Conservation (phyloP, 768 basidiomycete genomes). For the Lentinula detonsa region DNA sequence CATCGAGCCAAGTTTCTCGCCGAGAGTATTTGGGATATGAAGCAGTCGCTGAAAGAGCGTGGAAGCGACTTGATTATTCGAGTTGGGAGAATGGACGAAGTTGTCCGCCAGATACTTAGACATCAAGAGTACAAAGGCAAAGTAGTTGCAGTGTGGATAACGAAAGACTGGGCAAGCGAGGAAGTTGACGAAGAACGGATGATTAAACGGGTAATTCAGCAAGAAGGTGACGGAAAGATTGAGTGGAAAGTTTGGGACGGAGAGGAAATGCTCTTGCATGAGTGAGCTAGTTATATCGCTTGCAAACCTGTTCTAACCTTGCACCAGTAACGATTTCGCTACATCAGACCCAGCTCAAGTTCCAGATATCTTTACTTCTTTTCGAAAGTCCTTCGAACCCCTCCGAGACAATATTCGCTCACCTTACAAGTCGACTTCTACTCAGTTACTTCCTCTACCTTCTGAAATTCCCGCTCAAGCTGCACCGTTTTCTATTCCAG, state of each 20-base stretch:
- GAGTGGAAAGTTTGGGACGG: constrained; percentile 7
- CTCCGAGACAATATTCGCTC: constrained; percentile 25
- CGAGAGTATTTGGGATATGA: constrained; percentile 25
- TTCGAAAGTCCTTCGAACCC: constrained; percentile 32
- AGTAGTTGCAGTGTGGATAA: constrained; percentile 17
- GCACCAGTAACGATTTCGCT: constrained; percentile 9
- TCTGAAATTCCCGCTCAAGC: not conserved
- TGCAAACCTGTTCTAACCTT: not conserved
- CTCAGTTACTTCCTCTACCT: constrained; percentile 6
- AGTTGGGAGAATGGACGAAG: constrained; percentile 27
- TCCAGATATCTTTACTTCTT: constrained; percentile 34
- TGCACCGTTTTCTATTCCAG: constrained; percentile 4
- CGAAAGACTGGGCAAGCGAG: constrained; percentile 22
- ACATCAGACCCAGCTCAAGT: constrained; percentile 9
- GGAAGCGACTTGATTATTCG: constrained; percentile 27
- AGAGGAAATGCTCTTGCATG: constrained; percentile 18
- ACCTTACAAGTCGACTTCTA: constrained; percentile 12
- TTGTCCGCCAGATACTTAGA: constrained; percentile 11
- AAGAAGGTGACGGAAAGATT: not conserved
- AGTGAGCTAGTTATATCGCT: constrained; percentile 15
- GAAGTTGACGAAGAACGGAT: constrained; percentile 24
- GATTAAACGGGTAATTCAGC: constrained; percentile 6
- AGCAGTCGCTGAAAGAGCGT: constrained; percentile 12
- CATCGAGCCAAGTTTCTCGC: constrained; percentile 24
- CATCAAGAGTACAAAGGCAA: constrained; percentile 12